phyloP scores from a whole-genome alignment of 768 basidiomycete species.

The Suillus lakei region DNA sequence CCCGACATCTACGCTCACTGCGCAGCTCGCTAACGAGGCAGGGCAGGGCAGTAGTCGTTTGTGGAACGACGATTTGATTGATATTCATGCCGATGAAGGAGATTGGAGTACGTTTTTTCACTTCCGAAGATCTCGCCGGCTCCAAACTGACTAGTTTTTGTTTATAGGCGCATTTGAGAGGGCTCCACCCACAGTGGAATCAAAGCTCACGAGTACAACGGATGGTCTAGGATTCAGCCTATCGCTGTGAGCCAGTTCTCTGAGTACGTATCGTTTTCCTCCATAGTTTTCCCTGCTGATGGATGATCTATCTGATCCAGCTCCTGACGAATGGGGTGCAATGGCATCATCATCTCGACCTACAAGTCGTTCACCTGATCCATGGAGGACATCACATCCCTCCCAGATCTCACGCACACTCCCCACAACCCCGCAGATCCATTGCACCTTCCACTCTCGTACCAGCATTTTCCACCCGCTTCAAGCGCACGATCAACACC shows the following conservation, averaged over 20 bases:
- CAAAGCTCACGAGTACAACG: conserved; percentile 24
- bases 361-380: conserved; percentile 9
- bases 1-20: conserved; percentile 47
- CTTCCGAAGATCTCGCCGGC: background rate
- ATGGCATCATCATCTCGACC: conserved; percentile 16
- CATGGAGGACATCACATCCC: conserved; percentile 25
- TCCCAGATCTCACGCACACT: conserved; percentile 20
- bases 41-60: conserved; percentile 51
- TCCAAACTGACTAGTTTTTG: background rate
- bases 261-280: background rate
- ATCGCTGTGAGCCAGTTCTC: conserved; percentile 9
- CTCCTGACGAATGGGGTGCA: conserved; percentile 26
- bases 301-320: conserved; percentile 10
- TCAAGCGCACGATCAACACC: conserved; percentile 29
- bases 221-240: conserved; percentile 31
- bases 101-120: conserved; percentile 83
- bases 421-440: conserved; percentile 23
- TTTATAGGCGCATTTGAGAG: conserved; percentile 76
- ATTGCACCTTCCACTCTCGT: conserved; percentile 9
- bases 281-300: background rate
- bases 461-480: conserved; percentile 18
- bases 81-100: conserved; percentile 90
- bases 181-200: conserved; percentile 38
- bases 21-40: conserved; percentile 46
- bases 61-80: conserved; percentile 85